phyloP scores from a whole-genome alignment of 2,329 filamentous ascomycete species.

The Penicillium sp. region DNA sequence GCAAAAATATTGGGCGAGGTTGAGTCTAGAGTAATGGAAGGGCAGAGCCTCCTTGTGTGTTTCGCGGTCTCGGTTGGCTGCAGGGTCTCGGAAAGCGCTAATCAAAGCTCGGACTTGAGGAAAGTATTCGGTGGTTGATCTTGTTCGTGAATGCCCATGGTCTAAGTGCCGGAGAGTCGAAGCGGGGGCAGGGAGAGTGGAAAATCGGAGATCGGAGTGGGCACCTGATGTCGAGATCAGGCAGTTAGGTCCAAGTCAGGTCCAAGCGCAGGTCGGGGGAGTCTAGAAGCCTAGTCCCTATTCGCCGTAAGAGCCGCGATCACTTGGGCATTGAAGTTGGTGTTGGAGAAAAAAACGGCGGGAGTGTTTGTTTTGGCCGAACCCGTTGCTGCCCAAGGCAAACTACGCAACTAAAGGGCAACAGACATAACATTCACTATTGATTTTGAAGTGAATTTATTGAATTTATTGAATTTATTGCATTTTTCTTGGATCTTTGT shows the following conservation, averaged over 20 bases:
- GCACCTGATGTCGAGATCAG: slow-evolving; percentile 29
- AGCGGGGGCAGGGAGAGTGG: slow-evolving; percentile 4
- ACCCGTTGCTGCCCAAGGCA: slow-evolving; percentile 28
- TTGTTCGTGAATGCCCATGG: slow-evolving; percentile 5
- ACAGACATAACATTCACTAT: not conserved
- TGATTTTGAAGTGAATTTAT: too few relatives aligned
- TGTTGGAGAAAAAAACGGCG: slow-evolving; percentile 19
- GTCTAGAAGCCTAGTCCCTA: not conserved
- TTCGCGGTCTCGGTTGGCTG: slow-evolving; percentile 15
- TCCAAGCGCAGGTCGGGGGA: slow-evolving; percentile 24
- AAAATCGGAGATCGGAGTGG: slow-evolving; percentile 20
- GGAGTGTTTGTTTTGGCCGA: slow-evolving; percentile 28
- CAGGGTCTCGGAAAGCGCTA: slow-evolving; percentile 17
- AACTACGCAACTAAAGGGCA: slow-evolving; percentile 4
- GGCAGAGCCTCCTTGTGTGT: slow-evolving; percentile 9
- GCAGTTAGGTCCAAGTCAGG: slow-evolving; percentile 28
- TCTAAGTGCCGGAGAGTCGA: not conserved
- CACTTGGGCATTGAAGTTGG: slow-evolving; percentile 5
- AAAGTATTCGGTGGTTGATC: slow-evolving; percentile 4
- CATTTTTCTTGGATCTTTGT: slow-evolving; percentile 2
- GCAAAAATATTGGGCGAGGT: not conserved
- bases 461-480: not conserved
- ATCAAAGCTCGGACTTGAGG: slow-evolving; percentile 11
- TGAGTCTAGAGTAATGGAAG: not conserved
- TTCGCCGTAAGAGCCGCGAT: slow-evolving; percentile 12